A percentile compares a stretch with the other conserved stretches of the same genome.
These are phyloP conservation scores for Ganoderma multipileum DNA, from an alignment of 1,284 basidiomycete genomes.

Conservation along the genomic window DNA sequence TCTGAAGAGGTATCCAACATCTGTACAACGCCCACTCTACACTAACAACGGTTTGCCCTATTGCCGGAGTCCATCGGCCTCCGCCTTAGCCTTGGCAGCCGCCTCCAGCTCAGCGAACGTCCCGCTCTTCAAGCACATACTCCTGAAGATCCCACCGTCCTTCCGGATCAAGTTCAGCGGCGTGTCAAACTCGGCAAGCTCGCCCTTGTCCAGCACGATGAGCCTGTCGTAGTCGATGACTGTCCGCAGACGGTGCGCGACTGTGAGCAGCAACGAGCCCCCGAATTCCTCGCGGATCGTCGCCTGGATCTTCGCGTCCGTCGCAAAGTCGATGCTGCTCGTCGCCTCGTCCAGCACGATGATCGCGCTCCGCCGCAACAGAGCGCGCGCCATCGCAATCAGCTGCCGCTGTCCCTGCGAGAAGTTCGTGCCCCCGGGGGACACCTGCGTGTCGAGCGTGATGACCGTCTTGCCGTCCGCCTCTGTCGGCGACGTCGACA, in stretches of 20 bases:
- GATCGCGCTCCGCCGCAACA: conserved; percentile 77
- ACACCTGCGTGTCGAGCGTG: conserved; percentile 76
- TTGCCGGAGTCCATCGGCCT: conserved; percentile 17
- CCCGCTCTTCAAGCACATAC: conserved; percentile 85
- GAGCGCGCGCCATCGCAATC: conserved; percentile 80
- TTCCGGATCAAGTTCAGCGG: conserved; percentile 79
- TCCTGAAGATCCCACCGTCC: conserved; percentile 77
- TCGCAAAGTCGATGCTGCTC: conserved; percentile 77
- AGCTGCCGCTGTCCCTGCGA: conserved; percentile 87
- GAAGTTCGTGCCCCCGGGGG: conserved; percentile 83
- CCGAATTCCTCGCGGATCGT: conserved; percentile 85
- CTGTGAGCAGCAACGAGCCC: conserved; percentile 62
- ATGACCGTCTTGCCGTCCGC: conserved; percentile 60
- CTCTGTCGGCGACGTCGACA: conserved; percentile 51
- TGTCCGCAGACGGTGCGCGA: conserved; percentile 54
- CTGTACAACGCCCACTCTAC: neutral
- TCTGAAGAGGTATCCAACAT: neutral
- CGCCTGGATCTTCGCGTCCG: conserved; percentile 79
- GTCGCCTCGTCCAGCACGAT: conserved; percentile 89
- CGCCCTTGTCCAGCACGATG: conserved; percentile 83
- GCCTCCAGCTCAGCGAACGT: conserved; percentile 74
- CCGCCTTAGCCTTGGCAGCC: conserved; percentile 56
- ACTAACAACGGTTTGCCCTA: neutral
- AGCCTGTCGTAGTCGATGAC: conserved; percentile 84
- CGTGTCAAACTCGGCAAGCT: conserved; percentile 84